Percentiles rank a stretch among this genome's conserved stretches.
Conservation (phyloP, 805 yeast species). For the Candida multigemmis region DNA sequence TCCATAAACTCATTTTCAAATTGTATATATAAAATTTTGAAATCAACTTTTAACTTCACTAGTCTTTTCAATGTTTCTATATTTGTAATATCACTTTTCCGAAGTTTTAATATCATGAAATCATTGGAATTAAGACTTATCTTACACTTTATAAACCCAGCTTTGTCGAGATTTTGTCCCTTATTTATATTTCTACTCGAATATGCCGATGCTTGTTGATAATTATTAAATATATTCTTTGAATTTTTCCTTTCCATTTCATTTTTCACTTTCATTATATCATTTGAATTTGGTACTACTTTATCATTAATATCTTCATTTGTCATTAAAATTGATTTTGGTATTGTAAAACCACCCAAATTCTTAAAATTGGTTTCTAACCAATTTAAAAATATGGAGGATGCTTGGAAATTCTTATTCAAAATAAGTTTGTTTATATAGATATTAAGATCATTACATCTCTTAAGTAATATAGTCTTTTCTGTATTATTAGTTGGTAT, state of each 20-base stretch:
- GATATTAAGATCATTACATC: conserved; percentile 15
- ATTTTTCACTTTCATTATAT: conserved; percentile 6
- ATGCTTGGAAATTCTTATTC: conserved; percentile 14
- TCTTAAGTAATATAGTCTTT: conserved; percentile 8
- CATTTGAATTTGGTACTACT: conserved; percentile 11
- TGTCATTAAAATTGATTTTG: conserved; percentile 5
- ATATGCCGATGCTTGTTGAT: conserved; percentile 23
- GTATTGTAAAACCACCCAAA: conserved; percentile 1
- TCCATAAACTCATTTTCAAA: too few relatives aligned
- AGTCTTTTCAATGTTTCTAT: conserved; percentile 16
- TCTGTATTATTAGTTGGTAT: conserved; percentile 7
- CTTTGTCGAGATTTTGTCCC: too few relatives aligned
- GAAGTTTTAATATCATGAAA: conserved; percentile 14
- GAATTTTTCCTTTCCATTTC: conserved; percentile 14
- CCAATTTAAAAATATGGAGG: conserved; percentile 19
- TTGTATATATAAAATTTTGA: conserved; percentile 15
- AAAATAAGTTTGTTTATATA: conserved; percentile 14
- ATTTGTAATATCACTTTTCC: conserved; percentile 11
- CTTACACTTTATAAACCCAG: too few relatives aligned
- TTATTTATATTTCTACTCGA: too few relatives aligned
- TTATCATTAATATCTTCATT: conserved; percentile 12
- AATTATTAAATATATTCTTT: conserved; percentile 22
- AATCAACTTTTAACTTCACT: conserved; percentile 14
- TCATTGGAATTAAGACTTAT: conserved; percentile 17
- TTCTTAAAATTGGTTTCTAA: conserved; percentile 8